These are phyloP conservation scores for Niebla homalea DNA, from an alignment of 495 filamentous ascomycete genomes.

Conservation along the genomic window DNA sequence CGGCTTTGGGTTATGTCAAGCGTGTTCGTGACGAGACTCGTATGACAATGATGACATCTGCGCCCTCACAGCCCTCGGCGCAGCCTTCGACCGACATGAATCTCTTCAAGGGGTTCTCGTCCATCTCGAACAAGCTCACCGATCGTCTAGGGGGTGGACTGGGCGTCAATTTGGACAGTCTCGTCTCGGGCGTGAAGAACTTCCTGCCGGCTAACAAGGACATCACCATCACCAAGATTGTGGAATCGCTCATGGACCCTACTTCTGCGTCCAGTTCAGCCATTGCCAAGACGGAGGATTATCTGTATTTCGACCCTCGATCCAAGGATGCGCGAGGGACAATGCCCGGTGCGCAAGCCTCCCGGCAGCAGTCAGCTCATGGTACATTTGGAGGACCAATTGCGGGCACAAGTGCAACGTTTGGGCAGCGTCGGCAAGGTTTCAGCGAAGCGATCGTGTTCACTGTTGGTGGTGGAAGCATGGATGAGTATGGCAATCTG, in stretches of 20 bases:
- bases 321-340: slow-evolving; percentile 84
- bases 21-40: slow-evolving; percentile 90
- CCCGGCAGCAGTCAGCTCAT: slow-evolving; percentile 29
- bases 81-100: slow-evolving; percentile 52
- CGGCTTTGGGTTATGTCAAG: slow-evolving; percentile 71
- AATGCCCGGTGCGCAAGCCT: slow-evolving; percentile 57
- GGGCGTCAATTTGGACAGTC: slow-evolving; percentile 80
- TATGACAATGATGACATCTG: slow-evolving; percentile 92
- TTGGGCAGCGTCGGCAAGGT: slow-evolving; percentile 84
- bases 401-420: slow-evolving; percentile 66
- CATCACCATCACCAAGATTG: slow-evolving; percentile 92
- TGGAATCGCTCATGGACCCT: slow-evolving; percentile 97
- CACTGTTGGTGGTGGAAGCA: slow-evolving; percentile 90
- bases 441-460: slow-evolving; percentile 96
- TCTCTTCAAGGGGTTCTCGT: slow-evolving; percentile 79
- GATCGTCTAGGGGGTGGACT: slow-evolving; percentile 85
- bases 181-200: slow-evolving; percentile 98
- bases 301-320: slow-evolving; percentile 96
- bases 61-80: slow-evolving; percentile 54
- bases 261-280: slow-evolving; percentile 75
- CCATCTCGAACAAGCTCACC: slow-evolving; percentile 78
- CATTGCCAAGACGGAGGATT: slow-evolving; percentile 92
- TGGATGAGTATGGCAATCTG: slow-evolving; percentile 98
- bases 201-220: slow-evolving; percentile 93
- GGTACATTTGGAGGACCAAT: slow-evolving; percentile 24